phyloP scores from a whole-genome alignment of 345 rosid genomes.

The Cochlearia excelsa region DNA sequence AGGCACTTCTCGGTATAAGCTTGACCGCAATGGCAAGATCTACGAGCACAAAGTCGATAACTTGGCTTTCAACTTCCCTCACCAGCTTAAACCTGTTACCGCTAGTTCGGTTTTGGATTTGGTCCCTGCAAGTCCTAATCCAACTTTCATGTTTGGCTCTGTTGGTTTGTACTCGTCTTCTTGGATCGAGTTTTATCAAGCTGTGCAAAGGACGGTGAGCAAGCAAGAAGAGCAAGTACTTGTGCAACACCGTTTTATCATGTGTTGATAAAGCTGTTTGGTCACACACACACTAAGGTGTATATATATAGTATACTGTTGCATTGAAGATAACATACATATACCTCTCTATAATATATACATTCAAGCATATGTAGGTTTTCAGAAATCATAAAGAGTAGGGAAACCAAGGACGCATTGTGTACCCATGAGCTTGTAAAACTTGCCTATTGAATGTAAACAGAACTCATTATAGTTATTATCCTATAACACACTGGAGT shows the following conservation, averaged over 20 bases:
- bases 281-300: slow-evolving; percentile 8
- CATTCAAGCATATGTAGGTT: slow-evolving; percentile 15
- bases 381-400: slow-evolving; percentile 12
- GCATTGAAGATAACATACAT: slow-evolving; percentile 9
- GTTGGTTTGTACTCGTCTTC: slow-evolving; percentile 58
- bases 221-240: slow-evolving; percentile 41
- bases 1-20: slow-evolving; percentile 83
- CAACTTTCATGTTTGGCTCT: slow-evolving; percentile 62
- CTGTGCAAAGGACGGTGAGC: slow-evolving; percentile 66
- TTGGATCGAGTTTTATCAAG: slow-evolving; percentile 68
- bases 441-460: slow-evolving; percentile 24
- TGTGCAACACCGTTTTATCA: slow-evolving; percentile 49
- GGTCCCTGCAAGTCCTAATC: slow-evolving; percentile 87
- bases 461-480: slow-evolving; percentile 1
- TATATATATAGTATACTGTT: slow-evolving; percentile 30
- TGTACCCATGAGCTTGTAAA: slow-evolving; percentile 26
- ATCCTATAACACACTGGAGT: background rate
- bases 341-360: background rate
- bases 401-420: slow-evolving; percentile 16
- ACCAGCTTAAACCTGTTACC: slow-evolving; percentile 52
- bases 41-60: no score
- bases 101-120: slow-evolving; percentile 80
- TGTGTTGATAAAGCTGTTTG: slow-evolving; percentile 50
- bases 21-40: slow-evolving; percentile 68
- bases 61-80: slow-evolving; percentile 70